Evolutionary conservation across 768 basidiomycete species (phyloP).

Genomic region (Mycena maculata): DNA sequence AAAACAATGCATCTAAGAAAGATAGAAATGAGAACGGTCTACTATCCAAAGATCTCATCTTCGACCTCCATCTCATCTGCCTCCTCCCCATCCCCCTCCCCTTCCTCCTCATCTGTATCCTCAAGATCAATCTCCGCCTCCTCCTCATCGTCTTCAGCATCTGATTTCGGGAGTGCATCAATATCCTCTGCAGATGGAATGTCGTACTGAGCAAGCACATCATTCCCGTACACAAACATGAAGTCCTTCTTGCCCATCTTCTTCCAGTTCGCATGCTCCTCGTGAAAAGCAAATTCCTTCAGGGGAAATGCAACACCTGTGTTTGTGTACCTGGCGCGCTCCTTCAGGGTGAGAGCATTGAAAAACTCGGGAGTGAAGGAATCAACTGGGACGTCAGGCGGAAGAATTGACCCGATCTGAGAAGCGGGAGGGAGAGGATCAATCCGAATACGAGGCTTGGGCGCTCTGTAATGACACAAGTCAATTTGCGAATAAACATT

Average conservation of each 20-base stretch:
- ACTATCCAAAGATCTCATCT: slow-evolving; percentile 2
- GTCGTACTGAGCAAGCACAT: slow-evolving; percentile 11
- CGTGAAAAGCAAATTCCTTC: neutral
- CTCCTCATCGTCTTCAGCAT: slow-evolving; percentile 22
- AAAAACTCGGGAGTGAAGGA: too few species aligned
- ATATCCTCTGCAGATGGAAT: slow-evolving; percentile 17
- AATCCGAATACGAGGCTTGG: neutral
- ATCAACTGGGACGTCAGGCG: slow-evolving; percentile 14
- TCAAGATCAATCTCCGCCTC: slow-evolving; percentile 12
- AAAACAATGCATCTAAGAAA: neutral
- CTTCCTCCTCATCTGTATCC: slow-evolving; percentile 12
- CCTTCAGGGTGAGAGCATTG: slow-evolving; percentile 5
- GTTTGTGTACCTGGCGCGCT: slow-evolving; percentile 10
- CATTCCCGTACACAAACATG: slow-evolving; percentile 13
- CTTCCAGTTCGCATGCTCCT: slow-evolving; percentile 9
- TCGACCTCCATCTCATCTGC: slow-evolving; percentile 14
- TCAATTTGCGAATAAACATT: neutral
- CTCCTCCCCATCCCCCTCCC: too few species aligned
- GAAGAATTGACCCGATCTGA: slow-evolving; percentile 7
- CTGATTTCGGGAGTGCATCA: neutral
- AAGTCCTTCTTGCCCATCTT: slow-evolving; percentile 20
- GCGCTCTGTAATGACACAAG: too few species aligned
- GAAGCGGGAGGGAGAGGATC: slow-evolving; percentile 13
- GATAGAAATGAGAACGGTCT: neutral
- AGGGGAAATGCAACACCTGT: slow-evolving; percentile 26